Conservation (phyloP, 768 basidiomycete species). For the Hemileccinum rubropunctum region DNA sequence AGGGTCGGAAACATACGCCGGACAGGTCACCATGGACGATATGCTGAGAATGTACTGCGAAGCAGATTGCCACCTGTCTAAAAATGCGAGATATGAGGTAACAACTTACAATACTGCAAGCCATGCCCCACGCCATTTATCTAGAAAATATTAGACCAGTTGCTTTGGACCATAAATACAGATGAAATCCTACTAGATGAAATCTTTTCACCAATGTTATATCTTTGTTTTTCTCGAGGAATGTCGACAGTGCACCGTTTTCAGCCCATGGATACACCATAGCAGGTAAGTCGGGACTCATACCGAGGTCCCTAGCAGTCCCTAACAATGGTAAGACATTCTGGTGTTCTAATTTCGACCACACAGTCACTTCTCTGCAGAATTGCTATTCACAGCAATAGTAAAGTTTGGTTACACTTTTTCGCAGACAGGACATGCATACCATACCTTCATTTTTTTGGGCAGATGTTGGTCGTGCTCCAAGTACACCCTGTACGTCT, state of each 20-base stretch:
- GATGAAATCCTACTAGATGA: background rate
- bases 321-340: background rate
- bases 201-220: background rate
- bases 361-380: background rate
- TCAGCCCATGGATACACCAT: slow-evolving; percentile 2
- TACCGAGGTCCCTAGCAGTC: background rate
- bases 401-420: no score
- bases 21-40: background rate
- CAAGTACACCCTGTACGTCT: background rate
- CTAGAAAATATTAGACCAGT: background rate
- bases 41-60: background rate
- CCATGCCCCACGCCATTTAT: background rate
- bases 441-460: background rate
- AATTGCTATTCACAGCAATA: background rate
- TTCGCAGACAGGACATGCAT: background rate
- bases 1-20: background rate
- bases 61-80: background rate
- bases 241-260: background rate
- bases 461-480: background rate
- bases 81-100: background rate
- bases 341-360: background rate
- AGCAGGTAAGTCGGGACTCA: background rate
- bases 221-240: background rate
- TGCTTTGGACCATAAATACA: background rate
- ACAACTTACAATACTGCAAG: background rate